Evolutionary conservation across 805 yeast genomes (phyloP), one percentile per base, ranked within the genome.

Genomic region (Millerozyma acaciae): DNA sequence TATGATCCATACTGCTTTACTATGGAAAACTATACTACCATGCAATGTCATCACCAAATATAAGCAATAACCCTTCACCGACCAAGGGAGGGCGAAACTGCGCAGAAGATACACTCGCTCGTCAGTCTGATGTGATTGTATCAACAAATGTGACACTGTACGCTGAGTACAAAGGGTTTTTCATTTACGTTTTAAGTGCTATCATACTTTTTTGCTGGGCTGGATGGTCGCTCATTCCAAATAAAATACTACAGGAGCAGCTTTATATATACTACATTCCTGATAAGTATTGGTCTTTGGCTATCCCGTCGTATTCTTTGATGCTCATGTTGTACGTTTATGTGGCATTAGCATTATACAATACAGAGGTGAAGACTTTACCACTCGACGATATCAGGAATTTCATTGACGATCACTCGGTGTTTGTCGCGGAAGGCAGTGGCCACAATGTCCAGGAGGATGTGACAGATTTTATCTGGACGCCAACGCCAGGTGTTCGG

Each of bases 251-350:
- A 15, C 44, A 47, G 26, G 68, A 76, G 36, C 46, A 47, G 6
- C 43, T 76, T 19, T 79, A 78, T 12, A 75, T 82, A 13, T 75
- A 71, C 47, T 88, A 79, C 55, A 84, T 80, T 46, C 97, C 97
- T 0, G 84, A 90, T 20, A 69, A 94, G 44, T 84, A 89, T 79
- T 93, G 97, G 98, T 80, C 95, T 2, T 52, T 84, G 21, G 84
- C 86, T 1, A 55, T 84, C 2, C 95, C 96, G 4, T 68, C 85
- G 9, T 76, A 75, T 43, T 68, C 81, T 4, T 58, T 90, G 19
- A 76, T 85, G 70, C 54, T 70, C 8, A 79, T 89, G 87, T 59
- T 80, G 12, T 88, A 76, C 50, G 73, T 72, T 0, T 90, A 89
- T 53, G 63, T 83, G 2, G 85, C 80, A 7, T 57, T 89, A 26